Evolutionary conservation across 1,139 yeast genomes (phyloP).

Genomic region (Yamadazyma friedrichii): DNA sequence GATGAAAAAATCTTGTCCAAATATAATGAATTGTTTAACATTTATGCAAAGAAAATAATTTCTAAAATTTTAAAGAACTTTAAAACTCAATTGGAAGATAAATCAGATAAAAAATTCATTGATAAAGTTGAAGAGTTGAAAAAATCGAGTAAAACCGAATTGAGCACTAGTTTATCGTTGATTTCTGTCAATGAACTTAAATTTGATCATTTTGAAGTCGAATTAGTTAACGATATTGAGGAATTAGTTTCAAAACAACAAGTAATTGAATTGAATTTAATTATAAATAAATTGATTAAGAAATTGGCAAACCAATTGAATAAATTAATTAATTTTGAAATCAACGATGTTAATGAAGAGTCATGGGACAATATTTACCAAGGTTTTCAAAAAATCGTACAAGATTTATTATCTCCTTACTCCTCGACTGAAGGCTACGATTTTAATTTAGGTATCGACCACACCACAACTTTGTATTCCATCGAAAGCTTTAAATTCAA

Average conservation of each 20-base stretch:
- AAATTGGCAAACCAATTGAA: constrained; percentile 38
- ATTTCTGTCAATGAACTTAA: constrained; percentile 15
- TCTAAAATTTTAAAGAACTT: constrained; percentile 17
- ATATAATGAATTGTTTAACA: constrained; percentile 44
- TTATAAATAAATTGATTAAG: constrained; percentile 37
- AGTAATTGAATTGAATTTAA: constrained; percentile 41
- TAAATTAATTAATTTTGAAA: constrained; percentile 37
- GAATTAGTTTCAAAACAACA: constrained; percentile 38
- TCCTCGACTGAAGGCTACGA: constrained; percentile 36
- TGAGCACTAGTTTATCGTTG: constrained; percentile 9
- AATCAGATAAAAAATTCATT: constrained; percentile 23
- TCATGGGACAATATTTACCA: constrained; percentile 64
- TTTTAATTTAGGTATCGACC: constrained; percentile 61
- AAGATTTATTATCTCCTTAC: constrained; percentile 22
- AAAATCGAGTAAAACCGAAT: constrained; percentile 5
- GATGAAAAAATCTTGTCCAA: constrained; percentile 42
- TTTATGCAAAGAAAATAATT: constrained; percentile 24
- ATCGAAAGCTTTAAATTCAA: constrained; percentile 44
- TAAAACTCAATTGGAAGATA: constrained; percentile 17
- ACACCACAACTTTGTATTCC: constrained; percentile 40
- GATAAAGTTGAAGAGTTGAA: constrained; percentile 15
- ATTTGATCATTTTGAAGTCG: constrained; percentile 15
- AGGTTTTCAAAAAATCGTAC: constrained; percentile 44
- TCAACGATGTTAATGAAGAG: constrained; percentile 43
- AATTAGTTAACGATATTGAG: constrained; percentile 22